Conservation (phyloP, 257 asterid genomes). For the Marsdenia floribunda region DNA sequence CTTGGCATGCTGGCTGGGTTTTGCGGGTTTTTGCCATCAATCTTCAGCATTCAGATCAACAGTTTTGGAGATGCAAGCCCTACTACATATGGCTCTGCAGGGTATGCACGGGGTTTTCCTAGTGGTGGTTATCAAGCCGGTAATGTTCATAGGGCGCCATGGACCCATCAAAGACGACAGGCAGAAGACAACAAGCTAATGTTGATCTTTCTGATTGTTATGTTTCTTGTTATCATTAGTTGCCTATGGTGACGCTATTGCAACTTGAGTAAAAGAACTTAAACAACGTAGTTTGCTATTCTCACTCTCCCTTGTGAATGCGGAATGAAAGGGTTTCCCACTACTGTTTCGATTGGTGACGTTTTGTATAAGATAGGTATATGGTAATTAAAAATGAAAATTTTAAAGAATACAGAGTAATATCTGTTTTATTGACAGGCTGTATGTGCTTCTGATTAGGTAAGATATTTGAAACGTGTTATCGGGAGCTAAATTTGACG, state of each 20-base stretch:
- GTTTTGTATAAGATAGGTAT: not conserved
- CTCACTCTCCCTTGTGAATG: constrained; percentile 11
- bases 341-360: not conserved
- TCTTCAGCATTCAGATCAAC: constrained; percentile 44
- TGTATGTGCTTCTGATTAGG: not conserved
- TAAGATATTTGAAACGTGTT: not conserved
- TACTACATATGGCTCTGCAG: constrained; percentile 25
- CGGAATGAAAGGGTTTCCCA: not conserved
- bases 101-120: constrained; percentile 31
- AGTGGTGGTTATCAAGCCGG: constrained; percentile 25
- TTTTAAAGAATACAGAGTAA: not conserved
- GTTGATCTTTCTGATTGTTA: constrained; percentile 35
- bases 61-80: constrained; percentile 28
- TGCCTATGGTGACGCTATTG: not conserved
- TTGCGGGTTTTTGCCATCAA: constrained; percentile 48
- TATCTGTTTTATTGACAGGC: not conserved
- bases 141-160: constrained; percentile 18
- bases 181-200: constrained; percentile 48
- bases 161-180: constrained; percentile 25
- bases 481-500: not conserved
- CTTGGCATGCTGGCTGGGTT: constrained; percentile 55
- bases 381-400: not conserved
- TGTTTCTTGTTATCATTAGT: constrained; percentile 27
- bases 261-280: not conserved
- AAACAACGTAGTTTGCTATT: not conserved